A percentile compares a stretch with the other conserved stretches of the same genome.
phyloP scores from a whole-genome alignment of 1,284 basidiomycete species.

The Malassezia japonica region DNA sequence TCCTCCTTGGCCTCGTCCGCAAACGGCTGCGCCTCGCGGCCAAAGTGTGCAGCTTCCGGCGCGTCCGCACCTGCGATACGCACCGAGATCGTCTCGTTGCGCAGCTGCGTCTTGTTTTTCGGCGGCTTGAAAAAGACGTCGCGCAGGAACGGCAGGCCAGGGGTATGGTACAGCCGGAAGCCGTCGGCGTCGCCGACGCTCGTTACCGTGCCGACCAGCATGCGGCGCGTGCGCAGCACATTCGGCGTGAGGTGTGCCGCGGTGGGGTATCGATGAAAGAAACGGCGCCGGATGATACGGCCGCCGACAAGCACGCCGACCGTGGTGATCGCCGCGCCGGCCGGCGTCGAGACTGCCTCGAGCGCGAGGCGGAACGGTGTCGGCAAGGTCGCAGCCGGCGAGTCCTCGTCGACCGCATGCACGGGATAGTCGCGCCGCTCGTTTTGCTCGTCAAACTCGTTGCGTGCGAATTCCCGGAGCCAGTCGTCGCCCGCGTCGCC shows the following conservation, averaged over 20 bases:
- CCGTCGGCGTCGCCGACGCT: conserved; percentile 46
- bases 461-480: conserved; percentile 28
- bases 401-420: conserved; percentile 1
- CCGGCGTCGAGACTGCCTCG: conserved; percentile 1
- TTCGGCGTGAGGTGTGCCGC: conserved; percentile 39
- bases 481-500: conserved; percentile 44
- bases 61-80: conserved; percentile 44
- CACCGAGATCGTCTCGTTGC: conserved; percentile 35
- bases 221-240: conserved; percentile 30
- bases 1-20: conserved; percentile 40
- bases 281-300: conserved; percentile 31
- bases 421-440: conserved; percentile 1
- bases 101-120: conserved; percentile 10
- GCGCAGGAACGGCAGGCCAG: conserved; percentile 29
- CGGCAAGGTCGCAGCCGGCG: neutral
- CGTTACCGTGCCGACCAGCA: conserved; percentile 36
- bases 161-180: conserved; percentile 45
- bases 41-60: conserved; percentile 44
- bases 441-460: neutral
- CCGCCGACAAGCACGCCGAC: conserved; percentile 1
- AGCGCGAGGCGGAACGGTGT: conserved; percentile 1
- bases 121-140: conserved; percentile 21
- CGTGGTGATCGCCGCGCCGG: conserved; percentile 6
- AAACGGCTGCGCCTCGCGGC: conserved; percentile 42
- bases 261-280: conserved; percentile 38